These are phyloP conservation scores for Stenocarpella maydis DNA, from an alignment of 2,329 filamentous ascomycete species.

Conservation along the genomic window DNA sequence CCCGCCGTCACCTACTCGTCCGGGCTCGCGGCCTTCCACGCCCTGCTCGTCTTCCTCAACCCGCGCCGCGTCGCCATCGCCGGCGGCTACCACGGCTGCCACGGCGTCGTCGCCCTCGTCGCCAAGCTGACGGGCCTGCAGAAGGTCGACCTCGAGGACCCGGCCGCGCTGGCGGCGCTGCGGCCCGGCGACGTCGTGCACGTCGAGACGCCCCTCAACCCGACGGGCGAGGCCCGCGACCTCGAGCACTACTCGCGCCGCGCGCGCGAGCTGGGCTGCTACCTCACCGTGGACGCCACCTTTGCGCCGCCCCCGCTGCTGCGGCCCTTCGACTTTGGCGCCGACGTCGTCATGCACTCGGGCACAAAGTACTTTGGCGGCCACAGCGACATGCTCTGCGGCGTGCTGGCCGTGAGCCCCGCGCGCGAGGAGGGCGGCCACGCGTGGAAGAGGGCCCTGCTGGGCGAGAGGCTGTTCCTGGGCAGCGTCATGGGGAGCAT, in stretches of 20 bases:
- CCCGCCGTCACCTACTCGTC: constrained; percentile 81
- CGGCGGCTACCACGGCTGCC: constrained; percentile 91
- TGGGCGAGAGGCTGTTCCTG: constrained; percentile 75
- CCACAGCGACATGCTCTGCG: constrained; percentile 92
- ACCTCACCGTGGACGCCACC: constrained; percentile 86
- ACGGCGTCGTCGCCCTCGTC: constrained; percentile 81
- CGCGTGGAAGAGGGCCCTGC: constrained; percentile 68
- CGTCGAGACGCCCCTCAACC: constrained; percentile 93
- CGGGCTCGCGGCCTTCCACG: constrained; percentile 89
- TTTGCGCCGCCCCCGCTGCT: constrained; percentile 91
- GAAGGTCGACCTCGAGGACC: constrained; percentile 71
- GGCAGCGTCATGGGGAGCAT: constrained; percentile 88
- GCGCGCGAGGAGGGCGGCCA: constrained; percentile 44
- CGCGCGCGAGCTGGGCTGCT: constrained; percentile 78
- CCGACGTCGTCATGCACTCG: constrained; percentile 88
- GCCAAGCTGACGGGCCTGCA: constrained; percentile 78
- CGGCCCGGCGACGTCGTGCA: constrained; percentile 84
- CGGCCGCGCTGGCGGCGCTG: constrained; percentile 62
- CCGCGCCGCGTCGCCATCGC: constrained; percentile 84
- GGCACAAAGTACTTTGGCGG: constrained; percentile 97
- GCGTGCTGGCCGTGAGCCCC: constrained; percentile 75
- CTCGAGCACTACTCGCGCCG: constrained; percentile 71
- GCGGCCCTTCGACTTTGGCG: constrained; percentile 83
- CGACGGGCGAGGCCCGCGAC: constrained; percentile 81
- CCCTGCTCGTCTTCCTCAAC: constrained; percentile 82